Percentiles rank a stretch among this genome's conserved stretches.
Conservation (phyloP, 148 eudicot species). For the Diospyros kaki region DNA sequence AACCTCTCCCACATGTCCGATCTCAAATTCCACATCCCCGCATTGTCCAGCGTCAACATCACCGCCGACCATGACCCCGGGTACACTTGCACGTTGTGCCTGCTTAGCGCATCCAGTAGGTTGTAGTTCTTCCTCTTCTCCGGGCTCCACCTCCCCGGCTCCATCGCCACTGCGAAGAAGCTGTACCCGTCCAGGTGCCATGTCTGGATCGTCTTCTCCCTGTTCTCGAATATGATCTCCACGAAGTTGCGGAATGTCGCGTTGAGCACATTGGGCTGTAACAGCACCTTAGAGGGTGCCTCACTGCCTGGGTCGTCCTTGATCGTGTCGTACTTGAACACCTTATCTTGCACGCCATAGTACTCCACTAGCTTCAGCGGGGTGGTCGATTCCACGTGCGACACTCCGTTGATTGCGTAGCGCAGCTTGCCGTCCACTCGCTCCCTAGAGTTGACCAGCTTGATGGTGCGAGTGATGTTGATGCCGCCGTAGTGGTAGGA, state of each 20-base stretch:
- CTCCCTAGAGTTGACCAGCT: constrained; percentile 38
- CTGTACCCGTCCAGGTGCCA: constrained; percentile 51
- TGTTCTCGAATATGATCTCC: constrained; percentile 52
- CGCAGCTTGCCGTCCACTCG: constrained; percentile 51
- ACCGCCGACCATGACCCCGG: constrained; percentile 54
- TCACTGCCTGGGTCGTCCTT: constrained; percentile 23
- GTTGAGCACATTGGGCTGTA: constrained; percentile 24
- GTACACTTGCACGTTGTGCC: constrained; percentile 54
- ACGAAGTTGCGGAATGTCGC: constrained; percentile 32
- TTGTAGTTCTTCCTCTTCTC: constrained; percentile 60
- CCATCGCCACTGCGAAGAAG: constrained; percentile 55
- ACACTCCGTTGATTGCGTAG: constrained; percentile 55
- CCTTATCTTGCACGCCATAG: constrained; percentile 33
- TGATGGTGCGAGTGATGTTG: constrained; percentile 61
- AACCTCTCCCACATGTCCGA: constrained; percentile 29
- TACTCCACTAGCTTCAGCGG: constrained; percentile 66
- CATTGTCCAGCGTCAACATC: constrained; percentile 44
- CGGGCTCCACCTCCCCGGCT: constrained; percentile 42
- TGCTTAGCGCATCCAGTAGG: constrained; percentile 39
- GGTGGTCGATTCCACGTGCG: constrained; percentile 48
- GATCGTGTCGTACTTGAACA: constrained; percentile 45
- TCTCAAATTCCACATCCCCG: constrained; percentile 50
- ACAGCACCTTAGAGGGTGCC: no score
- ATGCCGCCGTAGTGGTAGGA: constrained; percentile 67
- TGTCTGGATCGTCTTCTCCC: constrained; percentile 40